These are phyloP conservation scores for Thelonectria olida DNA, from an alignment of 2,329 filamentous ascomycete genomes.

Conservation along the genomic window DNA sequence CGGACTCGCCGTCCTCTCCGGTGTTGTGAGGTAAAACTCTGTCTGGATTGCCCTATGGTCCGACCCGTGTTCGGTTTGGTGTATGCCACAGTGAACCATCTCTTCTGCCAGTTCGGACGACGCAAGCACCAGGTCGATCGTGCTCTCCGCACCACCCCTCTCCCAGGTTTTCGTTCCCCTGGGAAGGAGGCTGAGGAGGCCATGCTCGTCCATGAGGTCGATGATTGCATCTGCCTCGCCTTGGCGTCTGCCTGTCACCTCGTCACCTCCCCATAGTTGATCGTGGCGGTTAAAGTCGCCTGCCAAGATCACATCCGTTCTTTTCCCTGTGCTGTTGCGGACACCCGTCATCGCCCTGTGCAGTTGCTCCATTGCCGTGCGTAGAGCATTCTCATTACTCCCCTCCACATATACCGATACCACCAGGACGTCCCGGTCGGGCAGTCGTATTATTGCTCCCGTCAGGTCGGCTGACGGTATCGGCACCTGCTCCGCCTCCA, in stretches of 20 bases:
- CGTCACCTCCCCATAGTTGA: constrained; percentile 31
- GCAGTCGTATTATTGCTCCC: not conserved
- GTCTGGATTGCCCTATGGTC: constrained; percentile 44
- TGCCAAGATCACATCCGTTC: constrained; percentile 15
- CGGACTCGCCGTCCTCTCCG: constrained; percentile 13
- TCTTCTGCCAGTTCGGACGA: constrained; percentile 31
- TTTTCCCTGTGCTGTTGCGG: not conserved
- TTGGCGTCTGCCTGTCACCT: constrained; percentile 34
- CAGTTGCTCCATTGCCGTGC: not conserved
- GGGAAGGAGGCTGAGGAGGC: constrained; percentile 45
- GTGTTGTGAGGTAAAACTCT: constrained; percentile 35
- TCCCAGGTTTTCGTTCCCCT: constrained; percentile 48
- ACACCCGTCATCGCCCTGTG: not conserved
- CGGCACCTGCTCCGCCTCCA: too few relatives aligned
- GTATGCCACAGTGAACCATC: constrained; percentile 24
- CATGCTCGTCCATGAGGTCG: constrained; percentile 45
- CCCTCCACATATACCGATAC: constrained; percentile 9
- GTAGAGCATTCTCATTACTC: not conserved
- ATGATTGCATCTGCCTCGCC: constrained; percentile 48
- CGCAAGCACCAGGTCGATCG: constrained; percentile 39
- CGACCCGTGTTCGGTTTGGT: constrained; percentile 37
- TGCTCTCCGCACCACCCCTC: constrained; percentile 29
- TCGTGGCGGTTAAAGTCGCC: constrained; percentile 32
- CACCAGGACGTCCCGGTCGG: constrained; percentile 1
- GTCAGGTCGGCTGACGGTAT: too few relatives aligned